Evolutionary conservation across 2,329 filamentous ascomycete genomes (phyloP).

Genomic region (Xylariaceae sp.): DNA sequence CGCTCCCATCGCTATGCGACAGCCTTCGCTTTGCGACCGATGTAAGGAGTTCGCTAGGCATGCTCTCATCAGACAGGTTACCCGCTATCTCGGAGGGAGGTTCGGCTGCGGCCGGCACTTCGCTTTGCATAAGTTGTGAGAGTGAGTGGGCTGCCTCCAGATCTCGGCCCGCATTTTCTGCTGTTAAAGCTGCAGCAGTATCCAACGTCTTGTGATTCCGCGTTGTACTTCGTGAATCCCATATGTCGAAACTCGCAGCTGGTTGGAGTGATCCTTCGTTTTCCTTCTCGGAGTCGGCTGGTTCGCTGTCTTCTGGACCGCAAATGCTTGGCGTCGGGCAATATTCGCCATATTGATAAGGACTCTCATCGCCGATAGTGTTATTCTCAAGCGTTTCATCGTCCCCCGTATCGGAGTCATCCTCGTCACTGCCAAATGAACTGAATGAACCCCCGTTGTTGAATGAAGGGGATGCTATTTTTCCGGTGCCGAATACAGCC

Average conservation of each 20-base stretch:
- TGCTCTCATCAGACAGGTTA: background rate
- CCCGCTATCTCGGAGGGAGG: background rate
- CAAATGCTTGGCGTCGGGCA: no score
- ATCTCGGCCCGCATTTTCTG: background rate
- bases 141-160: background rate
- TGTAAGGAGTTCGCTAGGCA: background rate
- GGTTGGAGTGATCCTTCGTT: no score
- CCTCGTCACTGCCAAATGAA: background rate
- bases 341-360: background rate
- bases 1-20: background rate
- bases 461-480: background rate
- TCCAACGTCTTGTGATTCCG: no score
- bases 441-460: background rate
- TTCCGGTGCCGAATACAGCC: background rate
- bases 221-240: no score
- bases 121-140: background rate
- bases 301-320: background rate
- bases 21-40: background rate
- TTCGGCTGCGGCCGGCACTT: background rate
- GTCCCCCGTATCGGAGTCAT: background rate
- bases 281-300: background rate
- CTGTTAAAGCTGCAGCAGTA: no score
- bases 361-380: background rate
- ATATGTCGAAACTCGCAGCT: no score
- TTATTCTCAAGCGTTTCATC: background rate